Evolutionary conservation across 202 grass and related monocot genomes (phyloP), one percentile per base, ranked within the genome.

Genomic region (Panicum virgatum): DNA sequence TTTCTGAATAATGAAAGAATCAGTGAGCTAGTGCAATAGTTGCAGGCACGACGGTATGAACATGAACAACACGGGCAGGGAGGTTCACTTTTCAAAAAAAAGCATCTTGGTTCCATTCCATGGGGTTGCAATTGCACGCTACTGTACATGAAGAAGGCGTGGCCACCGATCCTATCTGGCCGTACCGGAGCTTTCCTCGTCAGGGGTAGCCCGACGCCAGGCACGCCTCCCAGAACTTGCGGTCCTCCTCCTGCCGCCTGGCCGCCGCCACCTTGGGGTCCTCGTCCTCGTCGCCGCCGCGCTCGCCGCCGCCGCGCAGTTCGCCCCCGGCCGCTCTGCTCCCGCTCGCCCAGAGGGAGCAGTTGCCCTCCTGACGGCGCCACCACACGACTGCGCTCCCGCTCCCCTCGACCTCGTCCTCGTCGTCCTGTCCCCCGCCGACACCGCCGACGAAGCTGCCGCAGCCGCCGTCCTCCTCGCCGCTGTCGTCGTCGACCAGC

Each of bases 181-280:
- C 9, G 13, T n/a, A 11, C 22, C 12, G 47, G 47, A 50, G 47
- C 56, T 19, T 26, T 32, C 7, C 20, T 25, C n/a, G 57, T 80
- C 64, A 91, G 4, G 81, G 81, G 47, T 80, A 80, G 14, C 91
- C 94, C 2, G 87, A 86, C 9, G 85, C 83, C 65, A 97, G 88
- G 79, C 94, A 97, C 16, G 76, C 76, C 66, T 92, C 89, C 94
- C 94, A 97, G 88, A 97, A 97, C 76, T 88, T 90, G 59, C 92
- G 88, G 34, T 97, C 94, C 40, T 92, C 94, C 75, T 94, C 91
- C 73, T 63, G 78, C 60, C 78, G 76, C 78, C 88, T 92, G 11
- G 64, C 75, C 30, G 50, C 68, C 53, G 62, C 25, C 69, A 7
- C 81, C 56, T 36, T 40, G 4, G 54, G 60, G 40, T 84, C 80